Evolutionary conservation across 805 yeast species (phyloP), one percentile per base, ranked within the genome.

Genomic region (Myxozyma kluyveri): DNA sequence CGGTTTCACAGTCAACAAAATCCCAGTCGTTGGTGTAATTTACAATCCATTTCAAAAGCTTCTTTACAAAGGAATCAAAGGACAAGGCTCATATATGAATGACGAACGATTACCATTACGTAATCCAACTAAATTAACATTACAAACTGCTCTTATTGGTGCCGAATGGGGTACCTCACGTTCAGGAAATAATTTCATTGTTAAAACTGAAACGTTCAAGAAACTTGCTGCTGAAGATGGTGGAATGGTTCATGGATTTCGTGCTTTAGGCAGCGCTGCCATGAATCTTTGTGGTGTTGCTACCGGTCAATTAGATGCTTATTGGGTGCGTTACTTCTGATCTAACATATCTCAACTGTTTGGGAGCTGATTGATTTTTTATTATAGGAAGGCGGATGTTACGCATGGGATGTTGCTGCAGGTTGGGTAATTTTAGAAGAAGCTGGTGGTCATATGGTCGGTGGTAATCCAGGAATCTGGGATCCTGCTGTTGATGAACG

Each of bases 331-430:
- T 12, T 49, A 22, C 21, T 5, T 27, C 29, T 23, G 26, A n/a
- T n/a, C 3, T 7, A 12, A 5, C 10, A 45, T 3, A 3, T 4
- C 21, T 18, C 0, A 19, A 19, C 17, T n/a, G 14, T 31, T 14
- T 27, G 24, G 3, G 32, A 7, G 32, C 47, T 24, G 19, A 36
- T 7, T 7, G 36, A 24, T 37, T 9, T 37, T 61, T 72, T 77
- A 3, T 80, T 81, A 65, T 81, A 85, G 84, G 84, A 80, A 66
- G 84, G 84, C 45, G 84, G 84, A n/a, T 80, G 83, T 62, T 79
- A 75, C 63, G 77, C 81, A 22, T 82, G 86, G 86, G 86, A 82
- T 63, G 84, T 81, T 1, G 79, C 84, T 64, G 86, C 85, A 14
- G 83, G 84, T 36, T 81, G 84, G 83, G 73, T 80, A 43, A 78